phyloP scores from a whole-genome alignment of 2,329 filamentous ascomycete genomes.

The Verticillium longisporum region DNA sequence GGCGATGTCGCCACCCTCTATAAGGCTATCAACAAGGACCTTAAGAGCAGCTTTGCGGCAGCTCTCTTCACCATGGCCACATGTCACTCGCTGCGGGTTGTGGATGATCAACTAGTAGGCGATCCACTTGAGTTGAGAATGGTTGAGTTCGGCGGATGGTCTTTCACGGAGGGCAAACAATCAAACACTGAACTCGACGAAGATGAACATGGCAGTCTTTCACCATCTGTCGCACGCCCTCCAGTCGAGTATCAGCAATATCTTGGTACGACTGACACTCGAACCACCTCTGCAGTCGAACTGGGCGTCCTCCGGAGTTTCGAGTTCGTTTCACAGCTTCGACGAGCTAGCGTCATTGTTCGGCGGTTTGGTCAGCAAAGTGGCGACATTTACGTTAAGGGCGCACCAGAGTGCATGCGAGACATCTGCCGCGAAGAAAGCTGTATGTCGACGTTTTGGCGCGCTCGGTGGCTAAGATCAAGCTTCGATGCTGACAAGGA shows the following conservation, averaged over 20 bases:
- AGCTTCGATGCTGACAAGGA: conserved; percentile 8
- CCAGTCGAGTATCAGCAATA: conserved; percentile 44
- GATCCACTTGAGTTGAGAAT: conserved; percentile 96
- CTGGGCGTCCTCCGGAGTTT: conserved; percentile 87
- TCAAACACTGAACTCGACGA: conserved; percentile 57
- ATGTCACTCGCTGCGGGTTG: conserved; percentile 81
- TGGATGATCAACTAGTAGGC: conserved; percentile 84
- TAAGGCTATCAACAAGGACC: conserved; percentile 6
- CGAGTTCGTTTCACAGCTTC: conserved; percentile 89
- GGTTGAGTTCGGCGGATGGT: conserved; percentile 95
- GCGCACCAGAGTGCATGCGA: conserved; percentile 92
- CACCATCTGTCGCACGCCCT: conserved; percentile 83
- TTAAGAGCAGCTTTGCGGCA: conserved; percentile 32
- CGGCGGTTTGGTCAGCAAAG: conserved; percentile 79
- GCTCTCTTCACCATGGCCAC: conserved; percentile 94
- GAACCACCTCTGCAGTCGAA: conserved; percentile 36
- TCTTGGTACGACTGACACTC: conserved; percentile 32
- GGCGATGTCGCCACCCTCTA: not conserved
- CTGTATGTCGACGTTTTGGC: conserved; percentile 47
- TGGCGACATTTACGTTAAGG: conserved; percentile 88
- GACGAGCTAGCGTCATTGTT: conserved; percentile 88
- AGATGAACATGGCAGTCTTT: conserved; percentile 68
- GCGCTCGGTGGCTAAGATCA: not conserved
- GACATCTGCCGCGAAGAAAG: conserved; percentile 82
- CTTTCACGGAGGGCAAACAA: conserved; percentile 81